Evolutionary conservation across 1,284 basidiomycete genomes (phyloP), one percentile per base, ranked within the genome.

Genomic region (Apiotrichum veenhuisii): DNA sequence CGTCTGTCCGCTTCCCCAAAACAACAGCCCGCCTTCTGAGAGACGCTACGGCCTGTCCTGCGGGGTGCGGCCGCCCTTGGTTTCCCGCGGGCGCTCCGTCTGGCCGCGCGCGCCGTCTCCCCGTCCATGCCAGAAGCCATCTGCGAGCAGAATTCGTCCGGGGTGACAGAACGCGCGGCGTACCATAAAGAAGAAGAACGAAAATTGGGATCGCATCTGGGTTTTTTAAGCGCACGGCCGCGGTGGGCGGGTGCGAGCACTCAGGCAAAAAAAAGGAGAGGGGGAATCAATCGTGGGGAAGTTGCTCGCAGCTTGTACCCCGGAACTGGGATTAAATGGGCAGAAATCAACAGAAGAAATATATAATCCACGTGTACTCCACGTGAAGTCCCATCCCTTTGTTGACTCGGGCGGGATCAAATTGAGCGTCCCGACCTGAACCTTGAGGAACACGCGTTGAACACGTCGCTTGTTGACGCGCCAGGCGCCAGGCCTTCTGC

Each of bases 1-100:
- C n/a, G 33, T 25, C 41, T 61, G 52, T 61, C 48, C 51, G 55
- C 55, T 36, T 61, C 59, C 59, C 59, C 59, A 57, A 58, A 58
- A 56, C 36, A 55, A 52, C 50, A 52, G 48, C 23, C 52, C 52
- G 55, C 59, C 55, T 46, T 51, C 37, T 46, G 20, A 23, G 10
- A 40, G 52, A 26, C 26, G 14, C 11, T 42, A 27, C 59, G 53
- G 43, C 11, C 50, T 27, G 59, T 61, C 59, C 59, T 61, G 59
- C 59, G 59, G 59, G 59, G 59, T 42, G 56, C 55, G 22, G n/a
- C 23, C 49, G 37, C 22, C 30, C 30, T 12, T 5, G 12, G 30
- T 12, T 12, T 12, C 30, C 30, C 30, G 30, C 5, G 46, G 27
- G 45, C 49, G 45, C 34, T 54, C 26, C n/a, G n/a, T 61, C 55